Evolutionary conservation across 768 basidiomycete genomes (phyloP).

Genomic region (Rhodocollybia butyracea): DNA sequence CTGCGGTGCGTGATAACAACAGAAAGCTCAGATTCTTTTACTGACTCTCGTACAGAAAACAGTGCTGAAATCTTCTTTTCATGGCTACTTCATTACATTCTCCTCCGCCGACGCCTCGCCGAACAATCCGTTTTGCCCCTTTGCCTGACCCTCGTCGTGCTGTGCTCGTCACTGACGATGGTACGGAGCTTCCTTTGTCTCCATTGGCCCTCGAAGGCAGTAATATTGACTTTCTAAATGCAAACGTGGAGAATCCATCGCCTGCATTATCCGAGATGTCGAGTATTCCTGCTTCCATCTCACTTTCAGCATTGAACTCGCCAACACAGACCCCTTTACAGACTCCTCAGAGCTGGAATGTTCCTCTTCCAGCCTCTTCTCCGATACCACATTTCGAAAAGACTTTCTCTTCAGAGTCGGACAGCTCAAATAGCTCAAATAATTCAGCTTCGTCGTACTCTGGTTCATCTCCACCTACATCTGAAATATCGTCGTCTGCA

Average conservation of each 20-base stretch:
- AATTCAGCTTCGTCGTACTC: neutral
- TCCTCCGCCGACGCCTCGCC: neutral
- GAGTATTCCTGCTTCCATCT: constrained; percentile 4
- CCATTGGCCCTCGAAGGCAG: neutral
- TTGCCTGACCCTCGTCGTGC: constrained; percentile 72
- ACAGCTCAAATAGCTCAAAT: constrained; percentile 1
- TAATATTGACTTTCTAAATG: neutral
- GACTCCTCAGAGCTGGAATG: constrained; percentile 1
- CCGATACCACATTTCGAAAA: neutral
- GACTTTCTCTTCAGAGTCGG: neutral
- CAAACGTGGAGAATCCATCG: neutral
- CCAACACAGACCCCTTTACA: constrained; percentile 1
- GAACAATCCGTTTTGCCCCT: constrained; percentile 72
- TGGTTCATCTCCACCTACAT: constrained; percentile 3
- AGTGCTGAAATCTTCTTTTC: neutral
- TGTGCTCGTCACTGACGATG: constrained; percentile 38
- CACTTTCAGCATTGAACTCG: neutral
- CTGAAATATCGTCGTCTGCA: constrained; percentile 4
- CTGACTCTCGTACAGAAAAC: neutral
- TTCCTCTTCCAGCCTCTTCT: neutral
- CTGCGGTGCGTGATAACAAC: too few relatives aligned
- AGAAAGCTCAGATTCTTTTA: neutral
- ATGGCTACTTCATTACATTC: neutral
- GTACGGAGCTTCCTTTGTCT: constrained; percentile 33
- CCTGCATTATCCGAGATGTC: neutral